Evolutionary conservation across 140 eudicot species (phyloP), one percentile per base, ranked within the genome.

Genomic region (Senecio squalidus): DNA sequence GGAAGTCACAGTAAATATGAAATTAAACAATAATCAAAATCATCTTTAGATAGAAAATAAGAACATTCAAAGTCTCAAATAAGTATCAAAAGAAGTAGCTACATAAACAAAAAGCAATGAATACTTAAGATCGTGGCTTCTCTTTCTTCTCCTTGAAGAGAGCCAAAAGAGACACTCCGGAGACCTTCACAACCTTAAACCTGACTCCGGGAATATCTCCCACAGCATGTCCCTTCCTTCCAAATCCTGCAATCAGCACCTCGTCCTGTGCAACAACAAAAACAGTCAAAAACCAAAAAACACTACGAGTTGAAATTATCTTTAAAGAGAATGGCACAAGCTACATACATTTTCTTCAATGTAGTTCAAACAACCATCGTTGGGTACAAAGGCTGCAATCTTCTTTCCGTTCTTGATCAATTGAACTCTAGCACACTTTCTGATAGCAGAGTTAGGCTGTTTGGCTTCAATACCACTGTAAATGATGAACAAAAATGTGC

Each of bases 201-300:
- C 95, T 67, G 40, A 86, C 95, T 30, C 95, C 95, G 8, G 95
- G 95, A 77, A 86, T 86, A 77, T 86, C 95, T 76, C 95, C 94
- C 52, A 84, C 94, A 16, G 94, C 94, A 62, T 84, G 94, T 13
- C 94, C 94, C 56, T 78, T 84, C 2, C 95, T 74, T 36, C 95
- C 95, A 46, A 86, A 86, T 72, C 95, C 95, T 17, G 95, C 95
- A 80, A 86, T 86, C 83, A 86, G 65, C 64, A 86, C 93, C 53
- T 83, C 93, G 11, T 83, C 92, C 92, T 83, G 83, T 22, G 47
- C 20, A 36, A 6, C 23, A 4, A 61, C 21, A 1, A 55, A 3
- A 61, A 1, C 1, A 14, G 14, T 0, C 10, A 10, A 9, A 23
- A 4, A 15, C n/a, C 30, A 14, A 23, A 14, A 9, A 3, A 14